phyloP scores from a whole-genome alignment of 176 grass and related monocot species.

The Aegilops speltoides region DNA sequence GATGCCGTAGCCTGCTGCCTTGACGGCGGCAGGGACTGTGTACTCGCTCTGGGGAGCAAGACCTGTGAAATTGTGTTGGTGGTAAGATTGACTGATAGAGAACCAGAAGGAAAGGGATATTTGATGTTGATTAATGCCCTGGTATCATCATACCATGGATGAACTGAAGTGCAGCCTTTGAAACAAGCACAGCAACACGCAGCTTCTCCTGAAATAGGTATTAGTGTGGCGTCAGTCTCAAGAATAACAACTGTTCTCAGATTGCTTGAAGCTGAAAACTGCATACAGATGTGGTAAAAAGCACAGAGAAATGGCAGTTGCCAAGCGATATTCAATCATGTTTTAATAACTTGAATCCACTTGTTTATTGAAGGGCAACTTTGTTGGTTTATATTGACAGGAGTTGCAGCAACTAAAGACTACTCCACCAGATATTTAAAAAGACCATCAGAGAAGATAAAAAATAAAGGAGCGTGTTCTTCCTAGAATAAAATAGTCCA shows the following conservation, averaged over 20 bases:
- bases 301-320: neutral
- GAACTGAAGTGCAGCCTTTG: conserved; percentile 95
- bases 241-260: neutral
- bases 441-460: neutral
- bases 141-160: conserved; percentile 52
- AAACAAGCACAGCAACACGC: conserved; percentile 89
- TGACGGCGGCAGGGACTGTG: conserved; percentile 63
- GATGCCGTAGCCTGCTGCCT: conserved; percentile 71
- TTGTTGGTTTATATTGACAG: neutral
- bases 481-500: neutral
- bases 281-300: neutral
- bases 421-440: neutral
- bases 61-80: conserved; percentile 36
- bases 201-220: conserved; percentile 76
- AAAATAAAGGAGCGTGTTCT: neutral
- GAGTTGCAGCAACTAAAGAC: neutral
- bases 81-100: neutral
- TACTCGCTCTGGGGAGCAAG: conserved; percentile 59
- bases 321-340: neutral
- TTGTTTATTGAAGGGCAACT: neutral
- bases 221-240: neutral
- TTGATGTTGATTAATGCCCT: neutral
- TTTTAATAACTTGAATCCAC: neutral
- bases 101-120: neutral
- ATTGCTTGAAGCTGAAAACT: conserved; percentile 11